Conservation (phyloP, 2,329 filamentous ascomycete genomes). For the Paraphaeosphaeria sporulosa region DNA sequence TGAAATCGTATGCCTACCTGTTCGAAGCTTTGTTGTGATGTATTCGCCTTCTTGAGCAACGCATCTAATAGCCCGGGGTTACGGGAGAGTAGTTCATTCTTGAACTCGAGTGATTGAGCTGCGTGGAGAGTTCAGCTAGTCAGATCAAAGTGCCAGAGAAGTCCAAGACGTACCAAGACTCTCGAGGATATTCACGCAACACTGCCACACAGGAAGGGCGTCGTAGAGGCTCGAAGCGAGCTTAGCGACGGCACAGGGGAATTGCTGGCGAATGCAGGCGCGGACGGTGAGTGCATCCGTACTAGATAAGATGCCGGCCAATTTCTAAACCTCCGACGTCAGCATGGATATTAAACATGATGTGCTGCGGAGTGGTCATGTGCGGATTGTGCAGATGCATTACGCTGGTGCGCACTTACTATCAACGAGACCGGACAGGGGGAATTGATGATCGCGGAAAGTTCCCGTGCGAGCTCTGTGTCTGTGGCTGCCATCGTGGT, state of each 20-base stretch:
- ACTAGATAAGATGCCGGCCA: slow-evolving; percentile 45
- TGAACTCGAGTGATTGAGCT: slow-evolving; percentile 44
- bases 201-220: slow-evolving; percentile 59
- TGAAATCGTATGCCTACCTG: slow-evolving; percentile 30
- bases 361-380: background rate
- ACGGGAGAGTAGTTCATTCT: slow-evolving; percentile 37
- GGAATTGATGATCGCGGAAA: slow-evolving; percentile 57
- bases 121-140: slow-evolving; percentile 25
- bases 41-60: slow-evolving; percentile 42
- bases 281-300: slow-evolving; percentile 48
- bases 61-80: slow-evolving; percentile 42
- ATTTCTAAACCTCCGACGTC: slow-evolving; percentile 40
- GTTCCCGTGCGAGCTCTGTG: slow-evolving; percentile 48
- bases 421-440: slow-evolving; percentile 60
- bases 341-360: slow-evolving; percentile 24
- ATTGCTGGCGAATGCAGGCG: slow-evolving; percentile 54
- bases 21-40: slow-evolving; percentile 38
- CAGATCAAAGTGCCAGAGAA: background rate
- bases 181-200: slow-evolving; percentile 59
- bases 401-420: slow-evolving; percentile 44
- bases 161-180: slow-evolving; percentile 52
- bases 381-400: slow-evolving; percentile 14
- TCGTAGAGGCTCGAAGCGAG: slow-evolving; percentile 56
- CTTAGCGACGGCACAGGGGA: slow-evolving; percentile 58
- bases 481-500: slow-evolving; percentile 26